phyloP scores from a whole-genome alignment of 768 basidiomycete genomes.

The Termitomyces sp. region DNA sequence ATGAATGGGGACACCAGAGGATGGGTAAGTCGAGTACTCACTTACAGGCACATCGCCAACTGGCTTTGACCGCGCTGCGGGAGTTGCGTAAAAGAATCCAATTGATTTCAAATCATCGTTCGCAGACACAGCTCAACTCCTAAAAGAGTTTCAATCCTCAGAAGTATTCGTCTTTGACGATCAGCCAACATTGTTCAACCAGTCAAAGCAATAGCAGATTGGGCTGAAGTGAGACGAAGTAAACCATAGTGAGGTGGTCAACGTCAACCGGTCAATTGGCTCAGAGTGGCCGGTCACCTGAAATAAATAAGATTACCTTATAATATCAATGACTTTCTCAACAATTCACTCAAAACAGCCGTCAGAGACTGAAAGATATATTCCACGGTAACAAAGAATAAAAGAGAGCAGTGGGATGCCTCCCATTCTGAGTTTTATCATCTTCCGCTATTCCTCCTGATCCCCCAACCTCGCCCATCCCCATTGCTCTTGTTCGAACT shows the following conservation, averaged over 20 bases:
- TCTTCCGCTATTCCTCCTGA: slow-evolving; percentile 25
- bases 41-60: background rate
- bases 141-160: background rate
- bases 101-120: background rate
- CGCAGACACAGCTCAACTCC: background rate
- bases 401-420: slow-evolving; percentile 5
- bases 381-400: slow-evolving; percentile 3
- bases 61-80: background rate
- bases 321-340: background rate
- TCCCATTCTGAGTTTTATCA: slow-evolving; percentile 5
- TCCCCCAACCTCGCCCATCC: slow-evolving; percentile 17
- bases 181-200: background rate
- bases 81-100: background rate
- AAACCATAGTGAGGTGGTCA: no score
- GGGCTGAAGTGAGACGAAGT: background rate
- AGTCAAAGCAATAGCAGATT: background rate
- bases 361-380: background rate
- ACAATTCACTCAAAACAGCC: background rate
- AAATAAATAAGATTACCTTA: no score
- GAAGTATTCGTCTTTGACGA: background rate
- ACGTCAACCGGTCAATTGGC: no score
- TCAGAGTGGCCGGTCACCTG: no score
- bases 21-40: background rate
- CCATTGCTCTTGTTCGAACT: slow-evolving; percentile 12
- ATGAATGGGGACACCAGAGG: background rate